Evolutionary conservation across 306 rosid genomes (phyloP).

Genomic region (Casuarina glauca): DNA sequence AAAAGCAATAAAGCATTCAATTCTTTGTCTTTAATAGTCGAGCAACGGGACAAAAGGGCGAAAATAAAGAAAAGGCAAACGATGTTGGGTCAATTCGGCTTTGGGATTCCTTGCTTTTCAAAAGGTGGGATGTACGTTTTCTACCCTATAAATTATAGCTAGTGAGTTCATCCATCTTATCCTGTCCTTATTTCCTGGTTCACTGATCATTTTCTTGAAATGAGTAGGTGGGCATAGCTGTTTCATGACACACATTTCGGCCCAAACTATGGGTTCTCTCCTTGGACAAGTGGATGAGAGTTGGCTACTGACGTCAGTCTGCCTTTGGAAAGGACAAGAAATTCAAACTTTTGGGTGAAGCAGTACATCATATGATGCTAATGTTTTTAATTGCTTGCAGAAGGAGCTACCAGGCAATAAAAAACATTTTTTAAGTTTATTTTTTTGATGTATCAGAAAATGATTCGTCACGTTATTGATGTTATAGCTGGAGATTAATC

Average conservation of each 20-base stretch:
- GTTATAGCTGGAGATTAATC: too few relatives aligned
- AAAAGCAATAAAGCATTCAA: slow-evolving; percentile 30
- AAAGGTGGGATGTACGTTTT: slow-evolving; percentile 12
- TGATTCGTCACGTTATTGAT: neutral
- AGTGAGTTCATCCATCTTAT: slow-evolving; percentile 36
- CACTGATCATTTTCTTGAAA: slow-evolving; percentile 18
- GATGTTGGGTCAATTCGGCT: slow-evolving; percentile 22
- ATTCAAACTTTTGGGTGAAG: neutral
- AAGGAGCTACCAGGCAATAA: neutral
- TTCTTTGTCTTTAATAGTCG: too few relatives aligned
- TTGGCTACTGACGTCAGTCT: neutral
- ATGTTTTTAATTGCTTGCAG: neutral
- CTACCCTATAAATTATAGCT: slow-evolving; percentile 4
- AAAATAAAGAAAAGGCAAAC: slow-evolving; percentile 8
- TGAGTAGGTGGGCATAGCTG: slow-evolving; percentile 24
- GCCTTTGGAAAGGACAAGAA: neutral
- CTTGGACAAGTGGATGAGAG: neutral
- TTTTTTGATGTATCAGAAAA: neutral
- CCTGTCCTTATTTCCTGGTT: slow-evolving; percentile 28
- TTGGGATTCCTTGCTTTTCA: slow-evolving; percentile 30
- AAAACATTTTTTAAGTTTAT: neutral
- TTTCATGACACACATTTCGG: slow-evolving; percentile 21
- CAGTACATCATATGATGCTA: neutral
- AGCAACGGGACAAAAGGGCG: neutral
- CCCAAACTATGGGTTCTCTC: slow-evolving; percentile 15